phyloP scores from a whole-genome alignment of 176 grass and related monocot species.

The Saccharum officinarum region DNA sequence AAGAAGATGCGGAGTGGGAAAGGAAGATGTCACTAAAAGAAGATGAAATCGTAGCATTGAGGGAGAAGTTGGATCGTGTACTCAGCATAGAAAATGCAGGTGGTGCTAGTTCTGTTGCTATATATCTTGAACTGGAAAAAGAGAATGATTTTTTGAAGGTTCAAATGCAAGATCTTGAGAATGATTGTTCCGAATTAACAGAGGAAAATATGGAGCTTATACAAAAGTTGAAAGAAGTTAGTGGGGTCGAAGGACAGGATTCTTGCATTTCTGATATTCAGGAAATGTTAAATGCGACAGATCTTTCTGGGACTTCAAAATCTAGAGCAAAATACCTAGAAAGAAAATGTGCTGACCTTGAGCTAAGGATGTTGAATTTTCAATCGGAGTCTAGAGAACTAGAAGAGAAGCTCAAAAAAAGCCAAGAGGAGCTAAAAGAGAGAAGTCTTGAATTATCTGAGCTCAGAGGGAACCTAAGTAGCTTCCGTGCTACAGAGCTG shows the following conservation, averaged over 20 bases:
- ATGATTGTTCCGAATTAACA: slow-evolving; percentile 76
- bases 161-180: slow-evolving; percentile 90
- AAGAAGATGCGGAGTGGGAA: slow-evolving; percentile 48
- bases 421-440: slow-evolving; percentile 53
- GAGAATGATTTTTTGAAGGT: slow-evolving; percentile 69
- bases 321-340: slow-evolving; percentile 53
- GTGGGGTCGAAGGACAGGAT: slow-evolving; percentile 42
- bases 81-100: slow-evolving; percentile 39
- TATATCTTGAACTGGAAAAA: slow-evolving; percentile 65
- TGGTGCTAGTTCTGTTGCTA: slow-evolving; percentile 34
- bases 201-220: slow-evolving; percentile 84
- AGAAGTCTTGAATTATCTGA: slow-evolving; percentile 58
- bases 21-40: slow-evolving; percentile 65
- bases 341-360: slow-evolving; percentile 78
- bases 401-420: slow-evolving; percentile 56
- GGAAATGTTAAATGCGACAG: slow-evolving; percentile 26
- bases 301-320: slow-evolving; percentile 32
- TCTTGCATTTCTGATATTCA: slow-evolving; percentile 34
- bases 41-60: slow-evolving; percentile 68
- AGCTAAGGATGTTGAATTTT: slow-evolving; percentile 56
- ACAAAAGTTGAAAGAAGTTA: slow-evolving; percentile 75
- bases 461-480: slow-evolving; percentile 40
- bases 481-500: slow-evolving; percentile 16
- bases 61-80: slow-evolving; percentile 55
- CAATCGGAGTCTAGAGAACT: slow-evolving; percentile 53